These are phyloP conservation scores for Sphagnum fallax DNA, from an alignment of 228 moss, liverwort and hornwort species.

Conservation along the genomic window DNA sequence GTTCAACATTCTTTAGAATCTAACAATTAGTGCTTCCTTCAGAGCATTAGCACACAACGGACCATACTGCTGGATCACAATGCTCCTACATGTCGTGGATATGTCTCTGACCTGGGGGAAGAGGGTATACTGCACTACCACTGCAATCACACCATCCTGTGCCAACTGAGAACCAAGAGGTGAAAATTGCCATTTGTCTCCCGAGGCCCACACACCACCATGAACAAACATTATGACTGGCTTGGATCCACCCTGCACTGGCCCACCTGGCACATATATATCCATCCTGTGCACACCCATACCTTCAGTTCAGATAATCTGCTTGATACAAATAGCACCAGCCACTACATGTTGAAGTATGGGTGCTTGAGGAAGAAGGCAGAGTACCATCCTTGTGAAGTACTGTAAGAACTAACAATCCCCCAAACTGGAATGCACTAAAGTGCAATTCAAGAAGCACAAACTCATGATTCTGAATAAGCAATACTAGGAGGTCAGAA, in stretches of 20 bases:
- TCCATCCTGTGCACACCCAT: constrained; percentile 31
- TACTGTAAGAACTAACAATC: neutral
- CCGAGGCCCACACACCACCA: constrained; percentile 93
- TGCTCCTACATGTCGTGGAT: neutral
- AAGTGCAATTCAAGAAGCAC: neutral
- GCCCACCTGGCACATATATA: constrained; percentile 30
- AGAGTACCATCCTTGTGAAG: neutral
- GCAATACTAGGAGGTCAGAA: neutral
- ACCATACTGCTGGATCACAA: too few species aligned
- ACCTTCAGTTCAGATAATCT: neutral
- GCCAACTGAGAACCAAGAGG: constrained; percentile 73
- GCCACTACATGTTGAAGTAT: neutral
- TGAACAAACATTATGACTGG: constrained; percentile 84
- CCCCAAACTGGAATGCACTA: neutral
- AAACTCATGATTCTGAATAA: neutral
- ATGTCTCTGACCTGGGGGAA: constrained; percentile 56
- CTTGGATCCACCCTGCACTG: constrained; percentile 18
- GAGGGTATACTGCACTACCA: constrained; percentile 78
- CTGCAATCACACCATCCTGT: constrained; percentile 64
- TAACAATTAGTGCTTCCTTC: too few species aligned
- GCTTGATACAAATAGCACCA: neutral
- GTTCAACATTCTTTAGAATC: too few species aligned
- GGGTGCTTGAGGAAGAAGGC: neutral
- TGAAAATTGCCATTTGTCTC: constrained; percentile 77
- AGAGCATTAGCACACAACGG: too few species aligned